phyloP scores from a whole-genome alignment of 371 early-diverging fungal genomes.

The Blastocladiella emersonii region DNA sequence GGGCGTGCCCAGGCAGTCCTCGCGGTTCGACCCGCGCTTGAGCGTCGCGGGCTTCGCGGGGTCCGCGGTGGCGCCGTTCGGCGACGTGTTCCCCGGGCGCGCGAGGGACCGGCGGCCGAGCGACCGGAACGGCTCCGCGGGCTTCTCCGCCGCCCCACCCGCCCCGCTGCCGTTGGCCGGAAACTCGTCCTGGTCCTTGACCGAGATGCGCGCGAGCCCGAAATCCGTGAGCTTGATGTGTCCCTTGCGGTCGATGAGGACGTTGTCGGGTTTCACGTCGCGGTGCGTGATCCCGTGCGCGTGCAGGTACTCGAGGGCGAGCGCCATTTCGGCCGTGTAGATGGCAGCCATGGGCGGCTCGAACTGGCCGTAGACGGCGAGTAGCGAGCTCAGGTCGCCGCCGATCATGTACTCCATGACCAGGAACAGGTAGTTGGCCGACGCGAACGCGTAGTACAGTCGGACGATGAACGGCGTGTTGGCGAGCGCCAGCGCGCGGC shows the following conservation, averaged over 20 bases:
- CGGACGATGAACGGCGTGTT: conserved; percentile 83
- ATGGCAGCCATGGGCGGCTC: conserved; percentile 27
- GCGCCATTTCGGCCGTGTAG: conserved; percentile 34
- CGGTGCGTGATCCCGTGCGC: conserved; percentile 54
- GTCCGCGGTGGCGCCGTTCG: background rate
- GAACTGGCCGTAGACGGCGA: conserved; percentile 25
- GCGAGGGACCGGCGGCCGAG: too few species aligned
- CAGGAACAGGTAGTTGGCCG: conserved; percentile 28
- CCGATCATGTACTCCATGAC: conserved; percentile 42
- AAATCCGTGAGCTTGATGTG: conserved; percentile 88
- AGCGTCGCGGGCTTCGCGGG: background rate
- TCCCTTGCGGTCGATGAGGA: conserved; percentile 61
- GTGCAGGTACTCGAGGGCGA: conserved; percentile 42
- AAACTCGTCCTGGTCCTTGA: conserved; percentile 22
- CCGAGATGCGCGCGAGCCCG: conserved; percentile 64
- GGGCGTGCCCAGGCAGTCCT: conserved; percentile 73
- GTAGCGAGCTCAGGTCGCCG: conserved; percentile 35
- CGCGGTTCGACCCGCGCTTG: background rate
- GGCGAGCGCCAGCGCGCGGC: conserved; percentile 65
- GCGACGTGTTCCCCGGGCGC: background rate
- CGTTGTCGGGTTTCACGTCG: conserved; percentile 77
- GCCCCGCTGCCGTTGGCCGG: background rate
- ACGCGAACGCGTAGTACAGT: conserved; percentile 89
- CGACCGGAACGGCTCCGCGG: too few species aligned
- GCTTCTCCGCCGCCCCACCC: too few species aligned